Percentiles rank a stretch among this genome's conserved stretches.
Evolutionary conservation across 768 basidiomycete species (phyloP).

Genomic region (Pholiota molesta): DNA sequence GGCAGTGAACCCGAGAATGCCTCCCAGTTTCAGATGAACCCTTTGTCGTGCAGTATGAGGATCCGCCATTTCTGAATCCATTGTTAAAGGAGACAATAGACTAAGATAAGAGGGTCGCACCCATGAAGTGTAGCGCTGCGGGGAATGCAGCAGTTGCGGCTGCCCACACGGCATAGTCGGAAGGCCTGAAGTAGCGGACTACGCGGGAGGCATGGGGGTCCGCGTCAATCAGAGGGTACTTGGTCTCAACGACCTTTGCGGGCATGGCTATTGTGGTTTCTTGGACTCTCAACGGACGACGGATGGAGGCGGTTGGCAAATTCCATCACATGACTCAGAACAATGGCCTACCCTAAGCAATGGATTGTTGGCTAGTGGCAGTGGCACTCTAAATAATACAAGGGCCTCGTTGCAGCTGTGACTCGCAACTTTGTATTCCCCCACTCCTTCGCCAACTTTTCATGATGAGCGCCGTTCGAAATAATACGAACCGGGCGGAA

Average conservation of each 20-base stretch:
- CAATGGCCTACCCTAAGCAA: conserved; percentile 36
- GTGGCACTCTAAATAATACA: conserved; percentile 14
- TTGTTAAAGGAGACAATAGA: conserved; percentile 13
- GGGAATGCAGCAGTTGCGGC: conserved; percentile 82
- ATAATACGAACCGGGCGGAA: conserved; percentile 39
- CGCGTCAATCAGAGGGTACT: conserved; percentile 90
- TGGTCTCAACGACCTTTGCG: conserved; percentile 53
- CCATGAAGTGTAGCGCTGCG: conserved; percentile 77
- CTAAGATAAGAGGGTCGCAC: conserved; percentile 46
- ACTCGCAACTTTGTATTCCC: conserved; percentile 20
- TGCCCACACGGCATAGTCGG: conserved; percentile 88
- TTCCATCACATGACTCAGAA: conserved; percentile 32
- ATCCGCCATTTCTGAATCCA: conserved; percentile 50
- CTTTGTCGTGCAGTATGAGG: conserved; percentile 40
- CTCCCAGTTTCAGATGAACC: conserved; percentile 53
- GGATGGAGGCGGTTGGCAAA: conserved; percentile 31
- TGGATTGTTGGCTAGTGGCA: background rate
- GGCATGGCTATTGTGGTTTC: conserved; percentile 42
- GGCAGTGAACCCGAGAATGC: conserved; percentile 81
- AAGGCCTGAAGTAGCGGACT: conserved; percentile 83
- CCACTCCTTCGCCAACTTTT: conserved; percentile 17
- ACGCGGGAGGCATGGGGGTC: conserved; percentile 92
- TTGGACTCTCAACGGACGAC: conserved; percentile 14
- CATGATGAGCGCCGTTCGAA: conserved; percentile 62
- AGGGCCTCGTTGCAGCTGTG: conserved; percentile 21